Conservation (phyloP, 2,329 filamentous ascomycete species). For the Fusarium ambrosium region DNA sequence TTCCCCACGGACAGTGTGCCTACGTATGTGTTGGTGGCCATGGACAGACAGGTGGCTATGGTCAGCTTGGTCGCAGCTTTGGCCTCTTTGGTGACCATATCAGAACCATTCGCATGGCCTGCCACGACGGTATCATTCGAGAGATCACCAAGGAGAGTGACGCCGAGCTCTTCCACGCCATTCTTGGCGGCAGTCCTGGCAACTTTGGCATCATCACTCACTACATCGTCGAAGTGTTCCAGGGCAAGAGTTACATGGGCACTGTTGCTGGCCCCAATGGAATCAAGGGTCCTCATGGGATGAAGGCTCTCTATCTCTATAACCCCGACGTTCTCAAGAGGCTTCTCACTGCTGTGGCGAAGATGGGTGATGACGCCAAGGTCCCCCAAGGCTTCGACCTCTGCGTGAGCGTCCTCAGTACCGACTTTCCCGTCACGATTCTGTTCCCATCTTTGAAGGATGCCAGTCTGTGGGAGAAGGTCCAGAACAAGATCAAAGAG, state of each 20-base stretch:
- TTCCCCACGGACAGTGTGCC: slow-evolving; percentile 61
- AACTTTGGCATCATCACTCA: slow-evolving; percentile 69
- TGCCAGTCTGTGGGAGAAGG: neutral
- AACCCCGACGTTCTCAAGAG: neutral
- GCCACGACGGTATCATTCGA: slow-evolving; percentile 59
- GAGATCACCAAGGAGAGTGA: slow-evolving; percentile 61
- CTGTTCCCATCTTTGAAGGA: neutral
- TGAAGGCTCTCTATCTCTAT: neutral
- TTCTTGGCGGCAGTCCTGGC: slow-evolving; percentile 69
- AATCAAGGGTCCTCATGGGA: neutral
- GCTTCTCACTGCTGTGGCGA: neutral
- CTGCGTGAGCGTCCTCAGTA: neutral
- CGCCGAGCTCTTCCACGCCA: slow-evolving; percentile 69
- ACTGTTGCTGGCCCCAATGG: slow-evolving; percentile 1
- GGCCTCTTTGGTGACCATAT: slow-evolving; percentile 68
- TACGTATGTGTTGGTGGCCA: slow-evolving; percentile 62
- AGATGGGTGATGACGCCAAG: neutral
- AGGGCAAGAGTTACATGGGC: slow-evolving; percentile 53
- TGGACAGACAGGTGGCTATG: slow-evolving; percentile 62
- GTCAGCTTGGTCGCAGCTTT: slow-evolving; percentile 61
- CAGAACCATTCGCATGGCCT: slow-evolving; percentile 61
- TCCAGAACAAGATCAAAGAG: neutral
- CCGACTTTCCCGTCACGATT: neutral
- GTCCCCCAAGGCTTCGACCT: neutral
- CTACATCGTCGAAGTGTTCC: slow-evolving; percentile 61